A percentile compares a stretch with the other conserved stretches of the same genome.
Conservation (phyloP, 495 filamentous ascomycete species). For the Penicillium silybi region DNA sequence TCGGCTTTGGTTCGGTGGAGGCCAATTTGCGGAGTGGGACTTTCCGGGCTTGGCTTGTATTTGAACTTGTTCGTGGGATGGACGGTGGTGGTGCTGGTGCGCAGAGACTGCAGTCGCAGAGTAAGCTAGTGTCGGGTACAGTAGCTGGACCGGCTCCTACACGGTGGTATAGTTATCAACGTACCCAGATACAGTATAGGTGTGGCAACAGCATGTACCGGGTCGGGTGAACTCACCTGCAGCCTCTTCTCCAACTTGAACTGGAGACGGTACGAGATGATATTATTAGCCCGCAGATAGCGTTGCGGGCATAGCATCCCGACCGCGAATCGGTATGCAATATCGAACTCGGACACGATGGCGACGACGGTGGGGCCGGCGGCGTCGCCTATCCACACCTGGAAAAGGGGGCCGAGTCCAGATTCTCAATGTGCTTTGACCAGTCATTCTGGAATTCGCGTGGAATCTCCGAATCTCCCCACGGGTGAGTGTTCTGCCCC, state of each 20-base stretch:
- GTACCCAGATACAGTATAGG: no score
- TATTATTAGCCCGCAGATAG: neutral
- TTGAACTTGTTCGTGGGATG: neutral
- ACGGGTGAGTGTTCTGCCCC: conserved; percentile 15
- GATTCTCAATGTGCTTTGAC: neutral
- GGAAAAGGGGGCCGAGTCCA: conserved; percentile 2
- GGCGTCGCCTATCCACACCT: neutral
- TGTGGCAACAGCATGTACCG: neutral
- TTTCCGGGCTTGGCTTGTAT: neutral
- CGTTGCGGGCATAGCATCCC: neutral
- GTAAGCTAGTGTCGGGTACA: no score
- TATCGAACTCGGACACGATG: neutral
- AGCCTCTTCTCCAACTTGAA: neutral
- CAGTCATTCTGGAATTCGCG: conserved; percentile 12
- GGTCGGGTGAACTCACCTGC: neutral
- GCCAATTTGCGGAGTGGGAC: conserved; percentile 1
- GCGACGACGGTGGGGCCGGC: conserved; percentile 1
- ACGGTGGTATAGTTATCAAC: neutral
- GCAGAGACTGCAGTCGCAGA: neutral
- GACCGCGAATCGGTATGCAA: neutral
- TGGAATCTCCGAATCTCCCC: neutral
- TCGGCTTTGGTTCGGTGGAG: conserved; percentile 5
- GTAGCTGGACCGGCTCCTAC: no score
- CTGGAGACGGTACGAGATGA: neutral
- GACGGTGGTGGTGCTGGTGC: no score